Evolutionary conservation across 202 grass and related monocot species (phyloP).

Genomic region (Schoenoplectus tabernaemontani): DNA sequence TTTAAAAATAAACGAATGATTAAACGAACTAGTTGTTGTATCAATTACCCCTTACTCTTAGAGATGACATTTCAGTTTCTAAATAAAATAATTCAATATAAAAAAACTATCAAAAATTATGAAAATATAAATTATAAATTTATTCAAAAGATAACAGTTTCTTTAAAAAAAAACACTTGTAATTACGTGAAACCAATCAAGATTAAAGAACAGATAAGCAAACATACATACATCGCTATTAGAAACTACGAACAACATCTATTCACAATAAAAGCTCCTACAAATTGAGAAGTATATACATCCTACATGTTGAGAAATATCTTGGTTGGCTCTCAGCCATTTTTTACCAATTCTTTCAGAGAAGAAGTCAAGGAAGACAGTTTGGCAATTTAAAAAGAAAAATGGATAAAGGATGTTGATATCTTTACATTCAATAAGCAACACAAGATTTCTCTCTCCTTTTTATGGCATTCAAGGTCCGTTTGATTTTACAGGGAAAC

Average conservation of each 20-base stretch:
- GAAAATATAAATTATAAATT: too few relatives aligned
- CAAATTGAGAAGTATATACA: background rate
- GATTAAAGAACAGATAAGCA: too few relatives aligned
- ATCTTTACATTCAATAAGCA: background rate
- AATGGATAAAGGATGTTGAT: background rate
- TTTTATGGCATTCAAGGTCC: background rate
- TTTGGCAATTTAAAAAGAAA: background rate
- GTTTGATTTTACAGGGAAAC: background rate
- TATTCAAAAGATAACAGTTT: too few relatives aligned
- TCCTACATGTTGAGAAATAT: background rate
- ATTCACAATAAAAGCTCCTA: background rate
- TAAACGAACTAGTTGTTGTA: too few relatives aligned
- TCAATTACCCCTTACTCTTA: too few relatives aligned
- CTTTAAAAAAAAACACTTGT: too few relatives aligned
- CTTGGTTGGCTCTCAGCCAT: background rate
- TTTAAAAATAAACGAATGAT: too few relatives aligned
- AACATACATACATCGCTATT: too few relatives aligned
- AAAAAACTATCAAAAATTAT: too few relatives aligned
- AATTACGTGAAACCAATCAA: too few relatives aligned
- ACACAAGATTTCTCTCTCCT: background rate
- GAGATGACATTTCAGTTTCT: too few relatives aligned
- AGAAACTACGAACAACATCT: constrained; percentile 11
- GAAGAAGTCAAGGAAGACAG: background rate
- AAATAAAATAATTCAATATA: too few relatives aligned
- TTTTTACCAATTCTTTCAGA: background rate